Base-by-base conservation (phyloP, 2,329 filamentous ascomycete genomes). In the Pseudogymnoascus sp. region DNA sequence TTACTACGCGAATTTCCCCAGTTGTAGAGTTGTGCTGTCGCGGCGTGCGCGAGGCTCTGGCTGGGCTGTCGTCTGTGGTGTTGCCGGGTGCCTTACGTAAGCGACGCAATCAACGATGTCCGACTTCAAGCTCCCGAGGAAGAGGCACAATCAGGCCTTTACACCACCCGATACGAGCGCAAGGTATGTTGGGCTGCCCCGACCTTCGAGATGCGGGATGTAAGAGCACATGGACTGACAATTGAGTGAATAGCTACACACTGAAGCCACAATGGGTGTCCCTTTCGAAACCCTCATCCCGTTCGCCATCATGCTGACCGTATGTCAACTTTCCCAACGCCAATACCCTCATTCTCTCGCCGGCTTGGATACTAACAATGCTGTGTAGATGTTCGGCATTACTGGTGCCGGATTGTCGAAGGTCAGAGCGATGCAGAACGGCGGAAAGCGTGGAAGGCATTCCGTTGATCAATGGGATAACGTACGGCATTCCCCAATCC, bases 211-310 rank as follows among this genome's bases (percentile, higher is more conserved):
- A 31, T 53, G 33, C 6, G 26, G 26, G 33, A 53, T 31, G 13
- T 33, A 53, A 53, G 26, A 53, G 47, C n/a, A 24, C 33, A 26
- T 19, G 10, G 24, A 60, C 56, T 60, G 11, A 60, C 16, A 37
- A 37, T 60, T 40, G 31, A 37, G n/a, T 29, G 31, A 37, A 60
- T n/a, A 60, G 56, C 56, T 60, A 60, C 56, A 37, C 31, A 60
- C 31, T 13, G 24, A 60, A 60, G 62, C 63, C 69, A 74, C 65
- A 60, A 77, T 77, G 76, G 73, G 72, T 67, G 73, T 77, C 62
- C 76, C 76, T 38, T 77, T 76, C 66, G 76, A 77, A 72, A 70
- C 74, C 65, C 72, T 77, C 64, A 53, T 77, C 63, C 76, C 75
- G 6, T 77, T 75, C 68, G 76, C 68, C 60, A 75, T 77, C 70